Evolutionary conservation across 192 early-diverging fungal genomes (phyloP), one percentile per base, ranked within the genome.

Genomic region (Neocallimastix lanati): DNA sequence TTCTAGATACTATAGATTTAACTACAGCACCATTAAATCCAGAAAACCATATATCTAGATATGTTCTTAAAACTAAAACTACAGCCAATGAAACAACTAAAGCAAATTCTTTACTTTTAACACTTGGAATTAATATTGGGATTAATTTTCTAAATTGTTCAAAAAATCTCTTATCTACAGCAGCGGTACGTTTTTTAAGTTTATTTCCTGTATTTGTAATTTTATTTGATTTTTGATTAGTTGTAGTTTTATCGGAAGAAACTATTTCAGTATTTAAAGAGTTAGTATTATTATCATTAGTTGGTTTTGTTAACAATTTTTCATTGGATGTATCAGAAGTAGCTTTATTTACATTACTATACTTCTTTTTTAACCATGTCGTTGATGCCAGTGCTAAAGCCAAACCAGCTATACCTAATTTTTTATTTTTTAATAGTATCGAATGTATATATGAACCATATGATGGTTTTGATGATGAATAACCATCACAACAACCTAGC

Each of bases 1-100:
- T 84, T 30, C 91, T 85, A n/a, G 91, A 92, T 28, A 91, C 89
- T 79, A 94, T 88, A 2, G 93, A 88, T 78, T 92, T 93, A 80
- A 94, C 93, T 30, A 94, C 92, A 77, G 87, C 83, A 28, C 93
- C 92, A 78, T 82, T 82, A 29, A 85, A 85, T 67, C 50, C 50
- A 25, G 50, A 67, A 67, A 67, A 67, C 50, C 50, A 67, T 67
- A 67, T 67, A n/a, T 67, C 50, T 4, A 67, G 50, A 67, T 67
- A 67, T 7, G 50, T 67, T 67, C 50, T 67, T 21, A 67, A 67
- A 25, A 67, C 9, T 67, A 67, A 67, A n/a, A 50, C 40, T 13
- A 50, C 1, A 14, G 40, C 40, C 7, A 50, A 21, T 50, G 40
- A 50, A 21, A 50, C 40, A 21, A 50, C 40, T 21, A 50, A 50